Evolutionary conservation across 257 asterid genomes (phyloP), one percentile per base, ranked within the genome.

Genomic region (Petunia secreta): DNA sequence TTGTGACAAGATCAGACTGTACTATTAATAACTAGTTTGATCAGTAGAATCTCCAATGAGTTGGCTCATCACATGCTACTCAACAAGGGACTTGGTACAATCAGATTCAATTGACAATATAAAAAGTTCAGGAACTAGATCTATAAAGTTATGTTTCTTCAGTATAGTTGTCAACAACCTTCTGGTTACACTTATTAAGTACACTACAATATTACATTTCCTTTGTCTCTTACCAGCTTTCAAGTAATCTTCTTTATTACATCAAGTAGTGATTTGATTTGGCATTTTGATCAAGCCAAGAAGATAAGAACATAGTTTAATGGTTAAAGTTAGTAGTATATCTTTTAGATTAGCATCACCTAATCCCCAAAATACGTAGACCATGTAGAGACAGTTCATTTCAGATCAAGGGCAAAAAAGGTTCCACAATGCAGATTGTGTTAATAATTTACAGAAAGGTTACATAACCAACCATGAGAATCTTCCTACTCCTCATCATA

Each of bases 401-500:
- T 73, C 36, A 50, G 62, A 73, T 69, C 62, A 73, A 50, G 62
- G 62, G 78, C 14, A 73, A 73, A 73, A 34, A 16, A 71, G 6
- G 59, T 46, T 46, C 52, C 0, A 8, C 5, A 46, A 46, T 46
- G 9, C 52, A 46, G 52, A 46, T 46, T 46, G 53, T 36, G 54
- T 34, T 36, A 44, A 48, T 63, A 44, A 75, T 55, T 62, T 60
- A 62, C 64, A 75, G 63, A 46, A 62, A 83, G 60, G 52, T 50
- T 11, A 50, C 78, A 73, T 52, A 14, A 40, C 58, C 58, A 68
- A 81, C 46, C 80, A 77, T 66, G 83, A 67, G 71, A 55, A 74
- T 75, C 83, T 34, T 36, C 77, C 54, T 82, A 84, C 78, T 89
- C 88, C 60, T 93, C 97, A 68, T 93, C 97, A 55, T 92, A 95